Base-by-base conservation (phyloP, 2,329 filamentous ascomycete species). In the Chaetomium strumarium region DNA sequence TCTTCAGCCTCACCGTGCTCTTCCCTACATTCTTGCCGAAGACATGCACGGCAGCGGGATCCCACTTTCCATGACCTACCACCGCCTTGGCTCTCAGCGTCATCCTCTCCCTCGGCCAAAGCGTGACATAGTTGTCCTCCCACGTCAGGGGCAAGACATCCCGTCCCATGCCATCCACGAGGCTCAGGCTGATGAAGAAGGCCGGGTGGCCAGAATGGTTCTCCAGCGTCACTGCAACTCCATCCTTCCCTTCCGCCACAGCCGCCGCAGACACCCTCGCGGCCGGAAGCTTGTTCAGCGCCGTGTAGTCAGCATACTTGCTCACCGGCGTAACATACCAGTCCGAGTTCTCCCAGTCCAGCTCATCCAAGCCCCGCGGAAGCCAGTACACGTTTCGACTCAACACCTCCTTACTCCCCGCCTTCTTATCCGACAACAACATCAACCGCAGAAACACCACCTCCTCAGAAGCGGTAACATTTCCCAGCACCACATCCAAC, bases 331-430 rank as follows among this genome's bases (percentile, higher is more conserved):
- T 85, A 57, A 73, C 68, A 56, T 75, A 83, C 79, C 80, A 85
- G 1, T 72, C 75, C 3, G 80, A 81, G 1, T 73, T 68, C 0
- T 71, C 66, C 80, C 81, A 85, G 55, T 79, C 69, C 5, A 85
- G 63, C 1, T 62, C 64, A 58, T 85, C 81, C 0, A 68, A 52
- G 0, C 66, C 64, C 0, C 66, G 62, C 1, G 75, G 61, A 0
- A 84, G 58, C 80, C 81, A 84, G 68, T 85, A 85, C 0, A 82
- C 76, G 56, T 82, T 84, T 2, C 78, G 71, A 55, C 77, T 81
- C 2, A 84, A 58, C 1, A 68, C 57, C 1, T 58, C 51, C 1
- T 62, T 60, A 1, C 54, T 57, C 0, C 55, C 53, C 30, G 75
- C 68, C 0, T 60, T 62, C 4, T 24, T 7, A 24, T 24, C 24